Evolutionary conservation across 768 basidiomycete species (phyloP).

Genomic region (Mycena chlorophos): DNA sequence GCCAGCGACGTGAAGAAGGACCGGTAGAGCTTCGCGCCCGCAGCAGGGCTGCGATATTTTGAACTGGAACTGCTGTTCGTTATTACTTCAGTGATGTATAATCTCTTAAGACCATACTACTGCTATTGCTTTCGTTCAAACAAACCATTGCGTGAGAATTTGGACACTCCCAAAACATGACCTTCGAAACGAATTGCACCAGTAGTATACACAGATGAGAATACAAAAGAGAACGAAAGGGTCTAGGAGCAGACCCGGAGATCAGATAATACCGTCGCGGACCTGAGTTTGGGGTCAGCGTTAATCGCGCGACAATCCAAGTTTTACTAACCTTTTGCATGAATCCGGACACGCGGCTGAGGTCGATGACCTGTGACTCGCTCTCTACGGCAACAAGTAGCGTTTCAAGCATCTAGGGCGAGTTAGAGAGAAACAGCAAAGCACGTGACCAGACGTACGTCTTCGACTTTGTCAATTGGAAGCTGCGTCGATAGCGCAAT

Average conservation of each 20-base stretch:
- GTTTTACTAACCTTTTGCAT: slow-evolving; percentile 83
- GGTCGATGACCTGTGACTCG: slow-evolving; percentile 78
- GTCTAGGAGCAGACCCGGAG: slow-evolving; percentile 5
- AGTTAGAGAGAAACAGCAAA: slow-evolving; percentile 10
- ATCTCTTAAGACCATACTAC: no score
- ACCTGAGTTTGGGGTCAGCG: slow-evolving; percentile 37
- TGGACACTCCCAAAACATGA: not conserved
- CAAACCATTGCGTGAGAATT: no score
- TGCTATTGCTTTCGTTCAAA: no score
- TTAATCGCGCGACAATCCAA: not conserved
- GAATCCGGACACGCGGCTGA: slow-evolving; percentile 84
- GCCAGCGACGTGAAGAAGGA: no score
- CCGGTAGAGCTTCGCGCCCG: no score
- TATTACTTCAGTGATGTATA: no score
- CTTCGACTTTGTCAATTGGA: slow-evolving; percentile 85
- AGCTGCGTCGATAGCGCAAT: slow-evolving; percentile 88
- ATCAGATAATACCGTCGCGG: slow-evolving; percentile 60
- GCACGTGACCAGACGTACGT: slow-evolving; percentile 51
- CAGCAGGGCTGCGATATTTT: no score
- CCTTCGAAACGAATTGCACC: not conserved
- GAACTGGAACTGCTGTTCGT: no score
- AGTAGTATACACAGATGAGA: not conserved
- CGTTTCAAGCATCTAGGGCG: slow-evolving; percentile 74
- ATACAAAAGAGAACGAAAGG: not conserved
- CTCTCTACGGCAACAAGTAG: slow-evolving; percentile 87